Evolutionary conservation across 192 early-diverging fungal genomes (phyloP).

Genomic region (Entomortierella chlamydospora): DNA sequence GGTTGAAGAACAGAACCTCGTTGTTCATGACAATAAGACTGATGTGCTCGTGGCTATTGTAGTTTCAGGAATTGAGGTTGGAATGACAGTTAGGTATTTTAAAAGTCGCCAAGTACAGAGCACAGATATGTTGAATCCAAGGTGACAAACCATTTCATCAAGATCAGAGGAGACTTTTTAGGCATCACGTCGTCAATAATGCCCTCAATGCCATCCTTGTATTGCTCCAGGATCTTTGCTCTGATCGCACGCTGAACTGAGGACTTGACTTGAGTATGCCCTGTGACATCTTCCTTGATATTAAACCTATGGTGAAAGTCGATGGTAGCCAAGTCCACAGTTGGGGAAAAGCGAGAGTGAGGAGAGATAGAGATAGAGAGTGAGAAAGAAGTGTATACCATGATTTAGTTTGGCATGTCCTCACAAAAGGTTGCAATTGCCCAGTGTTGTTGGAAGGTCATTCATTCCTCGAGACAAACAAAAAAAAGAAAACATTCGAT

Average conservation of each 20-base stretch:
- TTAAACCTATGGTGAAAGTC: constrained; percentile 64
- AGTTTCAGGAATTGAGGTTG: neutral
- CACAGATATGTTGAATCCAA: too few species aligned
- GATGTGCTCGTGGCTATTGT: constrained; percentile 85
- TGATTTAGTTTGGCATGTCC: neutral
- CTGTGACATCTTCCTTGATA: constrained; percentile 82
- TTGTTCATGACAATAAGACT: constrained; percentile 86
- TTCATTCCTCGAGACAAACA: too few species aligned
- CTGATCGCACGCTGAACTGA: constrained; percentile 90
- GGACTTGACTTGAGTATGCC: constrained; percentile 91
- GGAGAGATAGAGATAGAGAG: neutral
- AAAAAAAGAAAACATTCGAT: too few species aligned
- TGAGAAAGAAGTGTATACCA: neutral
- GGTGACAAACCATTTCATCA: constrained; percentile 88
- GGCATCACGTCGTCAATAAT: constrained; percentile 95
- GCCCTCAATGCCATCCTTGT: constrained; percentile 82
- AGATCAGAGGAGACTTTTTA: constrained; percentile 90
- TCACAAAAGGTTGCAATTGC: too few species aligned
- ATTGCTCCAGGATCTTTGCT: constrained; percentile 87
- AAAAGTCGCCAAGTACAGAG: too few species aligned
- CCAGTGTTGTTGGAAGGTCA: too few species aligned
- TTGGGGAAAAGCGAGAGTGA: neutral
- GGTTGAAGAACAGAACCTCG: constrained; percentile 93
- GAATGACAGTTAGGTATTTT: too few species aligned
- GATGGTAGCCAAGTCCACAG: neutral